A percentile compares a stretch with the other conserved stretches of the same genome.
These are phyloP conservation scores for Haemoproteus tartakovskyi DNA, from an alignment of 169 alveolate genomes.

Conservation along the genomic window DNA sequence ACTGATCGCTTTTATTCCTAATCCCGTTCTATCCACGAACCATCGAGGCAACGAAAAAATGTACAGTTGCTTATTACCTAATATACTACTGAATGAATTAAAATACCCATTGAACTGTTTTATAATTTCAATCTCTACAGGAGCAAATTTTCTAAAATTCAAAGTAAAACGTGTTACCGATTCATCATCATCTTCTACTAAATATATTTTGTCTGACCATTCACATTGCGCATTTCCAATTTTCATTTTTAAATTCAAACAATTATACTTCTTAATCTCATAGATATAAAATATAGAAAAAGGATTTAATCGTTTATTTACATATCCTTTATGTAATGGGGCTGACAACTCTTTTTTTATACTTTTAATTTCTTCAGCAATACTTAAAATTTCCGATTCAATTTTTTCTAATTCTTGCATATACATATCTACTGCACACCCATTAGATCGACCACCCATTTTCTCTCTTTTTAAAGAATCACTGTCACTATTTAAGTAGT, in stretches of 20 bases:
- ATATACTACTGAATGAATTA: conserved; percentile 58
- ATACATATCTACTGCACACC: conserved; percentile 22
- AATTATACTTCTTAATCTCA: conserved; percentile 54
- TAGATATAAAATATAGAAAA: conserved; percentile 58
- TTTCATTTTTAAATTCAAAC: conserved; percentile 48
- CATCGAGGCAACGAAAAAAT: conserved; percentile 81
- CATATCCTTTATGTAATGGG: conserved; percentile 39
- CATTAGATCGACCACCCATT: no score
- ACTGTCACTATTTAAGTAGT: background rate
- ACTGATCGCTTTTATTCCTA: conserved; percentile 75
- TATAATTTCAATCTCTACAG: conserved; percentile 56
- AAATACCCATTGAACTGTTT: conserved; percentile 59
- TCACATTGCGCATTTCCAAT: conserved; percentile 66
- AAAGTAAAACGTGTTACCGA: conserved; percentile 47
- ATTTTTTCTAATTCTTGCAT: conserved; percentile 27
- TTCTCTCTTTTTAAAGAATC: background rate
- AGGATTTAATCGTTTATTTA: conserved; percentile 54
- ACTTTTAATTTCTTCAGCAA: conserved; percentile 43
- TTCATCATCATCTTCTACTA: conserved; percentile 63
- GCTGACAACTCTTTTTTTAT: conserved; percentile 27
- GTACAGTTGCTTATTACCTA: conserved; percentile 63
- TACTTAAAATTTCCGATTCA: conserved; percentile 40
- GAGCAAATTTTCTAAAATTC: conserved; percentile 54
- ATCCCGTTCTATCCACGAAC: conserved; percentile 84
- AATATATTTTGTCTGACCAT: conserved; percentile 47